Conservation (phyloP, 176 grass and related monocot species). For the Ampelocalamus luodianensis region DNA sequence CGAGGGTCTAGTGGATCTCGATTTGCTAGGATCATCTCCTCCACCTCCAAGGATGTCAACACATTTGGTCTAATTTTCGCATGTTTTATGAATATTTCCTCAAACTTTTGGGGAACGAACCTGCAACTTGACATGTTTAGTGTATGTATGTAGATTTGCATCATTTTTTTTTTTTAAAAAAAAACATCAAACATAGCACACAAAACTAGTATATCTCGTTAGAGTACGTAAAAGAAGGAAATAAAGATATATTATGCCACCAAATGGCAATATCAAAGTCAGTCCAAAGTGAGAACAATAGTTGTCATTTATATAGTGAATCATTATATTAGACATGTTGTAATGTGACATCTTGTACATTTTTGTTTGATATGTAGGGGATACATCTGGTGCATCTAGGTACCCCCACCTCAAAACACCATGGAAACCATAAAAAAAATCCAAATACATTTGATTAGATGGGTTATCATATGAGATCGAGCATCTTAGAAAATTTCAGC, state of each 20-base stretch:
- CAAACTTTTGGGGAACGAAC: slow-evolving; percentile 79
- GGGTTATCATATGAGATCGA: not conserved
- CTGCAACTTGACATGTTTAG: slow-evolving; percentile 33
- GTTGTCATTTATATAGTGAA: not conserved
- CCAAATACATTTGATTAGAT: slow-evolving; percentile 1
- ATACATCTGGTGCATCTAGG: not conserved
- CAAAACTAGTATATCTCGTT: not conserved
- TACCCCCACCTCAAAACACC: not conserved
- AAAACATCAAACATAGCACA: not conserved
- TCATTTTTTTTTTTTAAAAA: not conserved
- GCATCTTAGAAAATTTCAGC: not conserved
- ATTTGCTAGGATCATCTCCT: slow-evolving; percentile 68
- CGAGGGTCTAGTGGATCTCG: slow-evolving; percentile 53
- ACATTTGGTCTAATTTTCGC: slow-evolving; percentile 61
- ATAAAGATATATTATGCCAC: not conserved
- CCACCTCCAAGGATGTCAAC: slow-evolving; percentile 55
- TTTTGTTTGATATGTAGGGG: not conserved
- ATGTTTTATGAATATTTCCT: slow-evolving; percentile 79
- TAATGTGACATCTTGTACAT: not conserved
- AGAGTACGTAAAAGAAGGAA: not conserved
- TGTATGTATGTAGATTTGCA: not conserved
- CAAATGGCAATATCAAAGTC: not conserved
- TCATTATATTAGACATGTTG: not conserved
- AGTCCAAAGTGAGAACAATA: not conserved
- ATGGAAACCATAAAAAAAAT: not conserved